These are phyloP conservation scores for Taxawa tesnikishii DNA, from an alignment of 2,329 filamentous ascomycete genomes.

Conservation along the genomic window DNA sequence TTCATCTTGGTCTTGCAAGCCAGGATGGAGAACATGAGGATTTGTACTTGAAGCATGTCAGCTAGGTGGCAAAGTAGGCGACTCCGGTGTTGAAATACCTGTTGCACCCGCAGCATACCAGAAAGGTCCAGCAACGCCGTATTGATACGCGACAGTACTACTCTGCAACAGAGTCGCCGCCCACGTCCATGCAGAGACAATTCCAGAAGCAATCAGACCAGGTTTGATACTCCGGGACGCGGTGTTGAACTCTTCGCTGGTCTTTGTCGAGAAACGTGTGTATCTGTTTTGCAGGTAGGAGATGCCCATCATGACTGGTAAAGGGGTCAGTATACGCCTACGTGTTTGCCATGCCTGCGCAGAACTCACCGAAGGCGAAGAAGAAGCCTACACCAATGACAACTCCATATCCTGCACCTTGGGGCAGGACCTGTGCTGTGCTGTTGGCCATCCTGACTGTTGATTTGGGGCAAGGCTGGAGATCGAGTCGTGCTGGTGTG, in stretches of 20 bases:
- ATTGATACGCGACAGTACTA: slow-evolving; percentile 19
- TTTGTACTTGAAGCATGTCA: too few species aligned
- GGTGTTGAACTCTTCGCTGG: slow-evolving; percentile 82
- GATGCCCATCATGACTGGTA: slow-evolving; percentile 16
- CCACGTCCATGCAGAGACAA: slow-evolving; percentile 83
- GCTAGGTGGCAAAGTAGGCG: too few species aligned
- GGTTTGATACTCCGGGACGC: slow-evolving; percentile 78
- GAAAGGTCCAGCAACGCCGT: slow-evolving; percentile 18
- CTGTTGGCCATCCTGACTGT: slow-evolving; percentile 6
- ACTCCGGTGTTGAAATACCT: too few species aligned
- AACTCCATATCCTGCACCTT: slow-evolving; percentile 55
- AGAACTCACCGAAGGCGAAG: slow-evolving; percentile 41
- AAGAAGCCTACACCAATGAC: slow-evolving; percentile 59
- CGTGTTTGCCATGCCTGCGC: neutral
- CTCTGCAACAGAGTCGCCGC: slow-evolving; percentile 22
- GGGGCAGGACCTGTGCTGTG: slow-evolving; percentile 5
- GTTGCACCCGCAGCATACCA: slow-evolving; percentile 29
- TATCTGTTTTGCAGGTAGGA: slow-evolving; percentile 27
- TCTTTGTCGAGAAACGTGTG: slow-evolving; percentile 51
- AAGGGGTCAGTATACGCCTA: slow-evolving; percentile 8
- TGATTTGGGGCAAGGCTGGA: too few species aligned
- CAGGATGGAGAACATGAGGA: slow-evolving; percentile 28
- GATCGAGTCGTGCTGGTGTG: too few species aligned
- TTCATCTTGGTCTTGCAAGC: slow-evolving; percentile 29
- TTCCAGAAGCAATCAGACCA: slow-evolving; percentile 70